Evolutionary conservation across 768 basidiomycete species (phyloP), one percentile per base, ranked within the genome.

Genomic region (Clathrus columnatus): DNA sequence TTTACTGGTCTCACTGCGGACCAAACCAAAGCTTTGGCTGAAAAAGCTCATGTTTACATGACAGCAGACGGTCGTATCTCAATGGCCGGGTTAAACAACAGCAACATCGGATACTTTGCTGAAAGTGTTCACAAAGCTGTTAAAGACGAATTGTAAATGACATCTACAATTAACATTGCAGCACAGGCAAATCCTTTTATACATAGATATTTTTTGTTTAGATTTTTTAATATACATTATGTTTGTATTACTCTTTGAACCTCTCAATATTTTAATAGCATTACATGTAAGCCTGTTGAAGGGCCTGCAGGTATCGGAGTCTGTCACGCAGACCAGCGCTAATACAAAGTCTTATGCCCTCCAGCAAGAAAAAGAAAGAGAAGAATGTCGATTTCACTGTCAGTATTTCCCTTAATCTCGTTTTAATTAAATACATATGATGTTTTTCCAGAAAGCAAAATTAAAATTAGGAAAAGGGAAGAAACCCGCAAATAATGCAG

Each of bases 401-500:
- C 67, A 56, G 72, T 65, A 18, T 46, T 16, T 36, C 7, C 48
- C 29, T 11, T 5, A 21, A 29, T 49, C 43, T 8, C 44, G 50
- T 36, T 56, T 23, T 56, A 14, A 26, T 41, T 56, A 26, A 28
- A 23, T 18, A 49, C 28, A 10, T 16, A n/a, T 28, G 28, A 28
- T 14, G 16, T 27, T 20, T 24, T 57, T 32, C 7, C 68, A 97
- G 91, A 97, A 93, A 91, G 83, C 91, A 23, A 97, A 89, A 69
- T 77, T 96, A 32, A 99, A 96, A 69, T 87, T 99, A 49, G 95
- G 95, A 30, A 99, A 95, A 68, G 92, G 90, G 44, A 98, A 94
- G 69, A 81, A 86, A 62, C 66, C 73, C 8, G 76, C 92, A 8
- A 76, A 72, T 46, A 98, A 98, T 76, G 89, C 82, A 5, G 81